Base-by-base conservation (phyloP, 2,329 filamentous ascomycete genomes). In the Blastomyces silverae region DNA sequence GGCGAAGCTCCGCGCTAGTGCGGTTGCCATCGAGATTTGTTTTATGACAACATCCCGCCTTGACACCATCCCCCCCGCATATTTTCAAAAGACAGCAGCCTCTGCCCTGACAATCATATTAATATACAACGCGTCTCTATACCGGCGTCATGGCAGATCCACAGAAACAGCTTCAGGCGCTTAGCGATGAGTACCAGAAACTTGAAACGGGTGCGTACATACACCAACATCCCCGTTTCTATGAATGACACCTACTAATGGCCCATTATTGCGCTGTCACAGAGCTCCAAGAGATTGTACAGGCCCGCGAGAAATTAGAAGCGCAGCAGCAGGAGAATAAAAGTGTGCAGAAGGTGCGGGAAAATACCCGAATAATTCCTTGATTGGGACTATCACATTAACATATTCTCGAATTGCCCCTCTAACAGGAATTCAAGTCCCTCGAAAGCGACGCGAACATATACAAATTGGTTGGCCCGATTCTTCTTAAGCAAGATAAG, bases 401-500 rank as follows among this genome's bases (percentile, higher is more conserved):
- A 42, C 34, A 13, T 42, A 20, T 39, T 10, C 13, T 31, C 37
- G 17, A 56, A 28, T 42, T 63, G 6, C 39, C 37, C 22, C 3
- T 25, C 22, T 53, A n/a, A 20, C 48, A 94, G 88, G 93, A 97
- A 77, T 97, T 97, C 76, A 83, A 86, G 52, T 83, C 84, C 63
- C 82, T 97, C 66, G 85, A 87, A 71, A 88, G 92, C 48, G 89
- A 89, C 70, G 89, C 95, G 73, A 91, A 87, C 68, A 96, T 99
- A 77, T 99, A 96, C 85, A 99, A 97, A 79, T 86, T 97, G 53
- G 87, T 96, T 58, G 94, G 94, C 0, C 94, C 94, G 0, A 90
- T 97, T 7, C 80, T 99, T 48, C 78, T 99, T 73, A 97, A 97
- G 82, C 94, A 99, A 78, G 94, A 97, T 65, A 92, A 90, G 77